Percentiles rank a stretch among this genome's conserved stretches.
These are phyloP conservation scores for Annulohypoxylon bovei DNA, from an alignment of 495 filamentous ascomycete species.

Conservation along the genomic window DNA sequence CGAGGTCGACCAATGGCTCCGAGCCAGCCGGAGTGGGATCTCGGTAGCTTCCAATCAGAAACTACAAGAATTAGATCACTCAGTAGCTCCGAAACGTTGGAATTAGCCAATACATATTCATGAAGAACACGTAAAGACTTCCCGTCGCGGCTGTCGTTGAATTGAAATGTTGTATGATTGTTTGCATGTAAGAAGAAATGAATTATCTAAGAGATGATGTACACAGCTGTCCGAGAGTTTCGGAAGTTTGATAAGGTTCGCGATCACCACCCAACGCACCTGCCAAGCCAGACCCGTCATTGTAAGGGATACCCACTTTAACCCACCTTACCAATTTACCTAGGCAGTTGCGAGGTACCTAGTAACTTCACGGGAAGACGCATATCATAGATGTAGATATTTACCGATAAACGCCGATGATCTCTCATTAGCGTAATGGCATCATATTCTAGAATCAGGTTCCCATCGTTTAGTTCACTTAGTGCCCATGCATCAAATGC, in stretches of 20 bases:
- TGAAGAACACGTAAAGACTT: constrained; percentile 6
- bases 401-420: background rate
- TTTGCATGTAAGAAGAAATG: background rate
- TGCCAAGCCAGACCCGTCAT: background rate
- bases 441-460: constrained; percentile 1
- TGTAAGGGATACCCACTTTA: background rate
- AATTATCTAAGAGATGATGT: constrained; percentile 7
- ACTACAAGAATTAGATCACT: constrained; percentile 15
- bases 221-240: constrained; percentile 1
- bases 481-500: background rate
- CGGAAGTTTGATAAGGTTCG: constrained; percentile 16
- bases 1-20: constrained; percentile 31
- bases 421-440: background rate
- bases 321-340: background rate
- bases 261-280: background rate
- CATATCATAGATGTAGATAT: constrained; percentile 2
- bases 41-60: constrained; percentile 35
- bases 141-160: constrained; percentile 5
- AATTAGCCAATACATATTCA: constrained; percentile 32
- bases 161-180: background rate
- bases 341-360: background rate
- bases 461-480: background rate
- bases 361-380: background rate
- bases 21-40: constrained; percentile 24
- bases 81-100: constrained; percentile 23